These are phyloP conservation scores for Saussurea involucrata DNA, from an alignment of 129 eudicot species.

Conservation along the genomic window DNA sequence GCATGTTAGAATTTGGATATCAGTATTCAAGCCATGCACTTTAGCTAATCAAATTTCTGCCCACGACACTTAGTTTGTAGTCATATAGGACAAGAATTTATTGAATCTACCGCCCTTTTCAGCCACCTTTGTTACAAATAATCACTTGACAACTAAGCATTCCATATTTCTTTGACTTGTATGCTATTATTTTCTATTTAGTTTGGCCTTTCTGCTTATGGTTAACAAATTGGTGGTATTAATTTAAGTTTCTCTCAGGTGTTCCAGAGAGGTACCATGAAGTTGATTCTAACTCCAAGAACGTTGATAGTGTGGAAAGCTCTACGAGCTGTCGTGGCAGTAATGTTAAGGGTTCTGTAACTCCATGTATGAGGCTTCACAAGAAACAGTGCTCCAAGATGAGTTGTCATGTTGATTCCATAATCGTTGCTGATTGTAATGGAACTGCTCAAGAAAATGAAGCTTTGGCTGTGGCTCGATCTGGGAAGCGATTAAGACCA, in stretches of 20 bases:
- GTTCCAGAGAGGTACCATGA: constrained; percentile 14
- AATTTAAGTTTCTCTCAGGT: constrained; percentile 25
- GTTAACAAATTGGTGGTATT: background rate
- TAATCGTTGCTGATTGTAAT: constrained; percentile 2
- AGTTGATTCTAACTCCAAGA: constrained; percentile 17
- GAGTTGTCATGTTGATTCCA: constrained; percentile 20
- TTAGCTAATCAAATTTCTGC: background rate
- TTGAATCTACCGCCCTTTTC: background rate
- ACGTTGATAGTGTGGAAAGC: constrained; percentile 22
- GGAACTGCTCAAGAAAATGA: constrained; percentile 22
- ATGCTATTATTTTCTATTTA: no score
- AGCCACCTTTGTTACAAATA: background rate
- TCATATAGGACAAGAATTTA: background rate
- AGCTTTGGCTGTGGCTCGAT: constrained; percentile 10
- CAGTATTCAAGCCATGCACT: background rate
- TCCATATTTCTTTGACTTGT: no score
- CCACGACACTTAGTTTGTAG: background rate
- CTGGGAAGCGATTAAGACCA: constrained; percentile 56
- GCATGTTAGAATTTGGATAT: background rate
- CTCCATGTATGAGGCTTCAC: background rate
- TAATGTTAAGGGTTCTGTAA: constrained; percentile 3
- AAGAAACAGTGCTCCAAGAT: background rate
- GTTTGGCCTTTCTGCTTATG: background rate
- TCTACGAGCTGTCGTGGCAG: constrained; percentile 18
- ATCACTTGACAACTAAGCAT: background rate